These are phyloP conservation scores for Cladophialophora bantiana DNA, from an alignment of 2,329 filamentous ascomycete species.

Conservation along the genomic window DNA sequence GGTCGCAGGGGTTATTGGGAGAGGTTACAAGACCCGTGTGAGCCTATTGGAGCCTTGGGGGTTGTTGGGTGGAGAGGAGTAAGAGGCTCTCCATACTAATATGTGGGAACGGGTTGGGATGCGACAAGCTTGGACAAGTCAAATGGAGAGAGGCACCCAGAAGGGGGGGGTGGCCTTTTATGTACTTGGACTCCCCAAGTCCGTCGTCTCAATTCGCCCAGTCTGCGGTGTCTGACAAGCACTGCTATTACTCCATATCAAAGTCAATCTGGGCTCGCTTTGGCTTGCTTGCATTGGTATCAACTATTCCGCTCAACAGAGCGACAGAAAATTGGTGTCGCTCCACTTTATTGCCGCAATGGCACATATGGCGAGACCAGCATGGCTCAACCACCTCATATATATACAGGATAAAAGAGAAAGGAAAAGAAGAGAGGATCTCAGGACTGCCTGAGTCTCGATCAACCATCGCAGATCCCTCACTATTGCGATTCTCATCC, in stretches of 20 bases:
- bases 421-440: background rate
- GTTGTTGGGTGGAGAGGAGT: too few species aligned
- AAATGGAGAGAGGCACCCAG: background rate
- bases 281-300: background rate
- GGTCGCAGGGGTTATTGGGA: background rate
- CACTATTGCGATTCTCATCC: slow-evolving; percentile 1
- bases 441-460: slow-evolving; percentile 26
- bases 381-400: slow-evolving; percentile 5
- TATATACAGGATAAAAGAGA: slow-evolving; percentile 22
- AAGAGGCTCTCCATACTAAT: too few species aligned
- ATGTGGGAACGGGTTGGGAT: slow-evolving; percentile 1
- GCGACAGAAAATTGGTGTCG: background rate
- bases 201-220: background rate
- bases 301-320: slow-evolving; percentile 1
- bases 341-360: background rate
- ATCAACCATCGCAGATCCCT: background rate
- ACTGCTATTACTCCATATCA: too few species aligned
- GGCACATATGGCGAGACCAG: background rate
- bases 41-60: background rate
- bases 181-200: background rate
- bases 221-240: background rate
- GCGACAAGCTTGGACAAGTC: too few species aligned
- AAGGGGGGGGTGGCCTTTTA: background rate
- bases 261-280: too few species aligned
- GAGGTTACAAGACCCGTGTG: too few species aligned